A percentile compares a stretch with the other conserved stretches of the same genome.
Evolutionary conservation across 768 basidiomycete genomes (phyloP).

Genomic region (Termitomyces sp.): DNA sequence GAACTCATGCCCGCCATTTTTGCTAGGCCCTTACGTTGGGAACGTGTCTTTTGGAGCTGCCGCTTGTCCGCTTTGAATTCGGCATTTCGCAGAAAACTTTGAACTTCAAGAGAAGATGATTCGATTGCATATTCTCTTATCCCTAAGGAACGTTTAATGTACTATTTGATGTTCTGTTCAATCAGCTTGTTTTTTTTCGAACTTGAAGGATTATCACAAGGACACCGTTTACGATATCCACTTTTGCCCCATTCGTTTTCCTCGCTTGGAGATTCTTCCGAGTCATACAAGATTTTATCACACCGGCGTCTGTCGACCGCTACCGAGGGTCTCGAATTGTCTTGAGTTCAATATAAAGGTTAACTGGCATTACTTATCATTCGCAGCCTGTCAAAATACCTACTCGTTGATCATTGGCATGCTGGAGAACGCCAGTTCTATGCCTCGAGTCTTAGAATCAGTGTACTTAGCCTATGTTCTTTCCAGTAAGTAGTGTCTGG

Average conservation of each 20-base stretch:
- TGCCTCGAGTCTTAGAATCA: too few species aligned
- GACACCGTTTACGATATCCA: not conserved
- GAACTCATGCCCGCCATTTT: not conserved
- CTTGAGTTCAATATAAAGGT: not conserved
- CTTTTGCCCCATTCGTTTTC: too few species aligned
- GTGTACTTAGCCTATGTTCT: too few species aligned
- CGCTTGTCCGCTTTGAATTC: conserved; percentile 3
- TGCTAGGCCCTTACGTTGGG: conserved; percentile 23
- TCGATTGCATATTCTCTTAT: too few species aligned
- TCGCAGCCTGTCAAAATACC: not conserved
- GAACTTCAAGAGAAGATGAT: too few species aligned
- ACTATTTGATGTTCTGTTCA: not conserved
- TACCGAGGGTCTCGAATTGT: not conserved
- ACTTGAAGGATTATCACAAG: not conserved
- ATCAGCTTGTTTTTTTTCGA: too few species aligned
- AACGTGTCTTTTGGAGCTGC: conserved; percentile 21
- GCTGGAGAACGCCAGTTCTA: not conserved
- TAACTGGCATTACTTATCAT: not conserved
- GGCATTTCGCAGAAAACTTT: not conserved
- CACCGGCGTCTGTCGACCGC: not conserved
- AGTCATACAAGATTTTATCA: not conserved
- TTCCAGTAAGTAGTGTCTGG: too few species aligned
- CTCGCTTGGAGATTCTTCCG: not conserved
- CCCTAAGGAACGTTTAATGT: not conserved
- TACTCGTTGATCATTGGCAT: not conserved